Conservation (phyloP, 306 rosid species). For the Astragalus membranaceus region DNA sequence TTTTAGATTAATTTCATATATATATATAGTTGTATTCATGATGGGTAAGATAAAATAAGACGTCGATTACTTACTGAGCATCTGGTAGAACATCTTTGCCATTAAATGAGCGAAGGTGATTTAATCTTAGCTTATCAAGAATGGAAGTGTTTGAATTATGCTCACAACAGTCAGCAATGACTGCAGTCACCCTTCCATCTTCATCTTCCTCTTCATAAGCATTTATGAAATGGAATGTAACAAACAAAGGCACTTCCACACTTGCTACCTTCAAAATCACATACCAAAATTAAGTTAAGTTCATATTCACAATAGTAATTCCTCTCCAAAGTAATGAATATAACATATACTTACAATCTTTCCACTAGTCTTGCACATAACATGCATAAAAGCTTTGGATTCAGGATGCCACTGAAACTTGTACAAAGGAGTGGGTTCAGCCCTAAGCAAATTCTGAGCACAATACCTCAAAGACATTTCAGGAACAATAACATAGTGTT, state of each 20-base stretch:
- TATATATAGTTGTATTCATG: neutral
- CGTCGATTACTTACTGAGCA: constrained; percentile 53
- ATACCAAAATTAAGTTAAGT: neutral
- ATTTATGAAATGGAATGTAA: constrained; percentile 89
- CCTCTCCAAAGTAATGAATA: too few relatives aligned
- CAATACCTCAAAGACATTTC: constrained; percentile 88
- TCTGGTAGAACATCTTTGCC: constrained; percentile 76
- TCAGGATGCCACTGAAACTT: constrained; percentile 90
- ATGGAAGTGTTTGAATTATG: constrained; percentile 62
- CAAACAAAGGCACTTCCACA: constrained; percentile 77
- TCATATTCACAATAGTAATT: neutral
- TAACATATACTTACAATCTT: constrained; percentile 44
- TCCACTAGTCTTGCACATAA: constrained; percentile 81
- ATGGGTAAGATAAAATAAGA: neutral
- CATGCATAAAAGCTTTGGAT: constrained; percentile 64
- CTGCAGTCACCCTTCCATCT: constrained; percentile 66
- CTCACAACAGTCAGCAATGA: constrained; percentile 81
- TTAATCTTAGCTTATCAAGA: constrained; percentile 60
- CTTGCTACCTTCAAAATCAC: constrained; percentile 56
- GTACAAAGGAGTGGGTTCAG: constrained; percentile 83
- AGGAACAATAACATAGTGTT: constrained; percentile 70
- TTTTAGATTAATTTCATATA: neutral
- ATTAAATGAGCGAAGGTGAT: constrained; percentile 49
- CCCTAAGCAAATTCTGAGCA: constrained; percentile 72
- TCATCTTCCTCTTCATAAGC: constrained; percentile 81